Percentiles rank a stretch among this genome's conserved stretches.
Conservation (phyloP, 495 filamentous ascomycete species). For the Xylaria flabelliformis region DNA sequence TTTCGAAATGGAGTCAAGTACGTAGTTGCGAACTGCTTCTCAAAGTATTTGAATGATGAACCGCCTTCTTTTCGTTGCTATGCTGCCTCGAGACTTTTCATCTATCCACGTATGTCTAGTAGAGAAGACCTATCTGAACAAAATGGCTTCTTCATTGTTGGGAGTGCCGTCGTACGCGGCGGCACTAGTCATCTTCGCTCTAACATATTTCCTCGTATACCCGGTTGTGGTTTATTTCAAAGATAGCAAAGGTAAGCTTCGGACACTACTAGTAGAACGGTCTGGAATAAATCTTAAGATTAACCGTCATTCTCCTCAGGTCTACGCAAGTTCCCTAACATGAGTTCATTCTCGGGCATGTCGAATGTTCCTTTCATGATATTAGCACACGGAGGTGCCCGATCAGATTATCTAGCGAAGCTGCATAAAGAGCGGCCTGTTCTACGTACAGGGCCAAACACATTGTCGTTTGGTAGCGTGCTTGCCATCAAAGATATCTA, state of each 20-base stretch:
- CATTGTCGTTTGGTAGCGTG: constrained; percentile 54
- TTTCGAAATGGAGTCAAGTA: neutral
- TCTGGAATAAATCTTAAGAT: neutral
- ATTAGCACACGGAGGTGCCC: constrained; percentile 18
- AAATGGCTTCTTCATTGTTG: neutral
- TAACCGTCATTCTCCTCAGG: neutral
- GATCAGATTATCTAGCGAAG: constrained; percentile 1
- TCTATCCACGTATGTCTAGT: neutral
- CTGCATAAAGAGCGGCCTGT: constrained; percentile 43
- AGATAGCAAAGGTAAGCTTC: constrained; percentile 3
- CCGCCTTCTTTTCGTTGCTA: neutral
- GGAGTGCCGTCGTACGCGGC: constrained; percentile 1
- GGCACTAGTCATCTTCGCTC: neutral
- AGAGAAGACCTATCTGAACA: neutral
- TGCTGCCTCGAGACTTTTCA: neutral
- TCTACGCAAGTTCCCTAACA: constrained; percentile 16
- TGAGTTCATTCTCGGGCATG: constrained; percentile 17
- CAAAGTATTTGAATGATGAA: neutral
- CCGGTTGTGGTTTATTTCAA: constrained; percentile 7
- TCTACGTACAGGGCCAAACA: constrained; percentile 60
- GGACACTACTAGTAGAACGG: neutral
- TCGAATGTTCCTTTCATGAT: constrained; percentile 19
- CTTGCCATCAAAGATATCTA: constrained; percentile 64
- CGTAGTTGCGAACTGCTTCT: neutral
- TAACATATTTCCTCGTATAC: constrained; percentile 1